These are phyloP conservation scores for Ceratocystis cubensis DNA, from an alignment of 2,329 filamentous ascomycete species.

Conservation along the genomic window DNA sequence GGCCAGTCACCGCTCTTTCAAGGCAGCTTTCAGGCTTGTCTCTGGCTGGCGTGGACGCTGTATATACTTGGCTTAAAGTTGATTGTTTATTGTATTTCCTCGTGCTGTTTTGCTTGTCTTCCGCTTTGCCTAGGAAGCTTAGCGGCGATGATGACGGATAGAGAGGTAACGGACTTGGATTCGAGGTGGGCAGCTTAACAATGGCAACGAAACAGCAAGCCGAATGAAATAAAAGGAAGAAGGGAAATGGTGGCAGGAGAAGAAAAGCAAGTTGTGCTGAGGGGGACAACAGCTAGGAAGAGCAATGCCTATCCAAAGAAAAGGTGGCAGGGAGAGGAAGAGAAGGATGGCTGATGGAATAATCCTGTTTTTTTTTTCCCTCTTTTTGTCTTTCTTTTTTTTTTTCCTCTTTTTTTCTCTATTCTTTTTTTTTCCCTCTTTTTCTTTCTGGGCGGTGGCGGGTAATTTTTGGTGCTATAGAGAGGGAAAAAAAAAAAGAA, in stretches of 20 bases:
- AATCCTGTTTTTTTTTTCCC: not conserved
- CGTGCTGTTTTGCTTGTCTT: not conserved
- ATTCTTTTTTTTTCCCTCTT: not conserved
- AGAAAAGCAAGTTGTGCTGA: not conserved
- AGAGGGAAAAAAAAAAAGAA: not conserved
- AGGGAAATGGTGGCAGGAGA: not conserved
- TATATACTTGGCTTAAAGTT: not conserved
- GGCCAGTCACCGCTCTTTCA: conserved; percentile 21
- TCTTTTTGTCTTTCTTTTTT: not conserved
- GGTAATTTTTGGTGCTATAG: not conserved
- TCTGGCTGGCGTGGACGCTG: not conserved
- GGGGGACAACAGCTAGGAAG: not conserved
- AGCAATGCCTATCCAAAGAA: not conserved
- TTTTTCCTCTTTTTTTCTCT: not conserved
- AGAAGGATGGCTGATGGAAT: not conserved
- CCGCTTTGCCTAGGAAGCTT: no score
- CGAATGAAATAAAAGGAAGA: not conserved
- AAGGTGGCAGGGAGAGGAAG: conserved; percentile 10
- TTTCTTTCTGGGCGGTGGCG: conserved; percentile 1
- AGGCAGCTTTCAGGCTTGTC: not conserved
- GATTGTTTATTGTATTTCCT: not conserved
- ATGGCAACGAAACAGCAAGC: not conserved
- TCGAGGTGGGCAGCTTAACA: not conserved
- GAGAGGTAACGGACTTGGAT: not conserved
- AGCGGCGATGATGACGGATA: not conserved